These are phyloP conservation scores for Polychytrium aggregatum DNA, from an alignment of 192 early-diverging fungal genomes.

Conservation along the genomic window DNA sequence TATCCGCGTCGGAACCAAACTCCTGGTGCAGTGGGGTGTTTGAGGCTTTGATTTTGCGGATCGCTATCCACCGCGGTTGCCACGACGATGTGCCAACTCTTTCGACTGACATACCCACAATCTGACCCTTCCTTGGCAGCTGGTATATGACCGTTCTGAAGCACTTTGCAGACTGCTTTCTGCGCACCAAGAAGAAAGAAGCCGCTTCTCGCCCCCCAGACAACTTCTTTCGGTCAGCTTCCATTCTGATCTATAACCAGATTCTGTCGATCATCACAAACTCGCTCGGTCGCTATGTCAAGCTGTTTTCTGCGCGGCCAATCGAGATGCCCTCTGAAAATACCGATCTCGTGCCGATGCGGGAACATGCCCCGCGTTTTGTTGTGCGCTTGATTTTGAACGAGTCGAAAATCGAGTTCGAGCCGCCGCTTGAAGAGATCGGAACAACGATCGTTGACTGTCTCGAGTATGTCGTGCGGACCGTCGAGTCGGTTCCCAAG, in stretches of 20 bases:
- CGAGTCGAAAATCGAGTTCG: conserved; percentile 30
- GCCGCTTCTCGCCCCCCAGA: no score
- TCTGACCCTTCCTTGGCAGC: conserved; percentile 10
- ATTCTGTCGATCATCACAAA: conserved; percentile 21
- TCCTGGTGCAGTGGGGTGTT: no score
- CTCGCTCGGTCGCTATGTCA: conserved; percentile 29
- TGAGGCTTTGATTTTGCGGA: no score
- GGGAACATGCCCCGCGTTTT: conserved; percentile 25
- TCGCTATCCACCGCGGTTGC: no score
- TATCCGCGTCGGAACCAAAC: no score
- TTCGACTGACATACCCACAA: neutral
- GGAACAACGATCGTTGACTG: conserved; percentile 34
- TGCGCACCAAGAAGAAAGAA: no score
- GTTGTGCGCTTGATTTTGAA: conserved; percentile 33
- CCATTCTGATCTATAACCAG: conserved; percentile 30
- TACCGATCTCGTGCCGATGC: neutral
- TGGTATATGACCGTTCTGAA: conserved; percentile 27
- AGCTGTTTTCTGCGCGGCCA: conserved; percentile 28
- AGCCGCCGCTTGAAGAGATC: conserved; percentile 40
- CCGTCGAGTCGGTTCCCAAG: conserved; percentile 33
- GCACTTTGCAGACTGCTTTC: conserved; percentile 26
- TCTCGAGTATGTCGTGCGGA: conserved; percentile 29
- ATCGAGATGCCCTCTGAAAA: neutral
- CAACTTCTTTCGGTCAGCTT: conserved; percentile 22
- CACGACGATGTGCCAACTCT: conserved; percentile 3